Conservation (phyloP, 805 yeast genomes). For the Priceomyces castillae region DNA sequence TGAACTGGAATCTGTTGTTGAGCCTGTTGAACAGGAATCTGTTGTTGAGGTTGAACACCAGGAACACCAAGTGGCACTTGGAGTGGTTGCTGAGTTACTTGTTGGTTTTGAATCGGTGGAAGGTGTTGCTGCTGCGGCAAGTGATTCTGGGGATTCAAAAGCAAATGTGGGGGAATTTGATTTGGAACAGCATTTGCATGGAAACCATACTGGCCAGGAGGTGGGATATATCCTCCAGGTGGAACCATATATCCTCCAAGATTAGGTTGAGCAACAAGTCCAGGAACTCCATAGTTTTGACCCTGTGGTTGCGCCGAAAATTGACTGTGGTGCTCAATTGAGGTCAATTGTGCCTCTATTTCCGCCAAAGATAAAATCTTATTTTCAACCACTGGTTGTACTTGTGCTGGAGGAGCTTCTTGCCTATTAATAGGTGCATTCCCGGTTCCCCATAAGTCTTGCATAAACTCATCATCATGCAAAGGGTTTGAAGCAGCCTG, state of each 20-base stretch:
- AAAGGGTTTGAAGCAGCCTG: slow-evolving; percentile 33
- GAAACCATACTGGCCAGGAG: slow-evolving; percentile 35
- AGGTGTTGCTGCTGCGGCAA: slow-evolving; percentile 14
- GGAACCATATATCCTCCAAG: slow-evolving; percentile 43
- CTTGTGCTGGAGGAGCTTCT: slow-evolving; percentile 15
- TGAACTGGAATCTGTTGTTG: slow-evolving; percentile 12
- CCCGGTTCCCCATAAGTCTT: slow-evolving; percentile 43
- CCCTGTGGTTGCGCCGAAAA: slow-evolving; percentile 28
- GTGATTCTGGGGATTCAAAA: slow-evolving; percentile 16
- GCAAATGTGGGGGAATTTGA: slow-evolving; percentile 17
- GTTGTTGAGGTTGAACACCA: slow-evolving; percentile 5
- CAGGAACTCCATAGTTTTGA: slow-evolving; percentile 29
- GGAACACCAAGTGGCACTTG: slow-evolving; percentile 6
- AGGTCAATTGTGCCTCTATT: slow-evolving; percentile 73
- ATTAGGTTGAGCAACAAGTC: slow-evolving; percentile 30
- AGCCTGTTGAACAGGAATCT: too few species aligned
- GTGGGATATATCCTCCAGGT: slow-evolving; percentile 36
- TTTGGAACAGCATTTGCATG: slow-evolving; percentile 26
- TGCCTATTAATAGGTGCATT: slow-evolving; percentile 32
- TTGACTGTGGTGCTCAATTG: slow-evolving; percentile 30
- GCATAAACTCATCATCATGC: slow-evolving; percentile 46
- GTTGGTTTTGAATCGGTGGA: slow-evolving; percentile 14
- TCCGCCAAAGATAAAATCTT: slow-evolving; percentile 74
- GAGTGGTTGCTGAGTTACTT: slow-evolving; percentile 12
- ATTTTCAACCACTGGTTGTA: slow-evolving; percentile 23